phyloP scores from a whole-genome alignment of 169 alveolate genomes.

The Plasmodium gaboni region DNA sequence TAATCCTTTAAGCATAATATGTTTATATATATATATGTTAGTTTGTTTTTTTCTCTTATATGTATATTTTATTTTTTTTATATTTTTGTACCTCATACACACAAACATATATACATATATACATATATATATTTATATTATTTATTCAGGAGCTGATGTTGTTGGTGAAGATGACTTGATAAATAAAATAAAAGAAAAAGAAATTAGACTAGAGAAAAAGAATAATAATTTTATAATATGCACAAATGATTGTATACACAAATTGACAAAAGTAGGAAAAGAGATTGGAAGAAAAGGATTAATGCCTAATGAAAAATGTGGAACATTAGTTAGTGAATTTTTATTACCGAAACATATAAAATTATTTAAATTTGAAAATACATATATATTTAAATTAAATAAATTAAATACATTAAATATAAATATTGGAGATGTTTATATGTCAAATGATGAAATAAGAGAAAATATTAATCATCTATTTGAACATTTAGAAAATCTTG shows the following conservation, averaged over 20 bases:
- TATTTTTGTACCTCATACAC: too few relatives aligned
- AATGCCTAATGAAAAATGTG: constrained; percentile 84
- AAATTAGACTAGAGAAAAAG: constrained; percentile 74
- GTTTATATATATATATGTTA: background rate
- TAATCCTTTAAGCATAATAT: background rate
- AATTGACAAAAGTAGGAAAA: constrained; percentile 80
- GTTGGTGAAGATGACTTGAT: constrained; percentile 76
- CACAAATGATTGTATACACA: constrained; percentile 82
- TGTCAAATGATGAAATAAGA: constrained; percentile 85
- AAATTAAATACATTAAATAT: constrained; percentile 84
- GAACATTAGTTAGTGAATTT: constrained; percentile 79
- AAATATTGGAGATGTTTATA: constrained; percentile 86
- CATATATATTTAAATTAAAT: constrained; percentile 79
- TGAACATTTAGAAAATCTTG: constrained; percentile 56
- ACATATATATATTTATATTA: too few relatives aligned
- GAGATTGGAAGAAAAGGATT: constrained; percentile 80
- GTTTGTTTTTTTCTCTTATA: background rate
- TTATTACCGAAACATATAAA: constrained; percentile 58
- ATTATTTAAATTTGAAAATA: constrained; percentile 60
- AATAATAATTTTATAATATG: constrained; percentile 82
- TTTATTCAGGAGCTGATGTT: constrained; percentile 54
- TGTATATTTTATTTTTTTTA: background rate
- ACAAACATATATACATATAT: background rate
- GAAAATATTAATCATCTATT: constrained; percentile 75
- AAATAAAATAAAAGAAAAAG: constrained; percentile 66